Base-by-base conservation (phyloP, 2,329 filamentous ascomycete species). In the Graphilbum ipis-grandicollis region DNA sequence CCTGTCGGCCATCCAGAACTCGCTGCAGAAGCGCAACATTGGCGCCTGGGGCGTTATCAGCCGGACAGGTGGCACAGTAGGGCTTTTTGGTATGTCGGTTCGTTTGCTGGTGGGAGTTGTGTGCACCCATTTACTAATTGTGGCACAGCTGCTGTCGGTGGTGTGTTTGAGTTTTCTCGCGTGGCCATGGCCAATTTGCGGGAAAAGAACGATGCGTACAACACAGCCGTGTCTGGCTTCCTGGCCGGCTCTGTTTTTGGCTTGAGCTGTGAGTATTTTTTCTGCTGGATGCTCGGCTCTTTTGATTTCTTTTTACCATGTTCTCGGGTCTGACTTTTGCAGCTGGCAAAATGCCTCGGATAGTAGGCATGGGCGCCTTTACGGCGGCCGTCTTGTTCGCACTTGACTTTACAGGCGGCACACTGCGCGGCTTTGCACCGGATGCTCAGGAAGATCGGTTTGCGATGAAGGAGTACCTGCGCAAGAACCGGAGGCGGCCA, bases 171-270 rank as follows among this genome's bases (percentile, higher is more conserved):
- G 49, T 93, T 94, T 63, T 68, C 76, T 48, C 76, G 71, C 48
- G 70, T 68, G 48, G 79, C 82, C 35, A 68, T 79, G 33, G 82
- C 83, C 56, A 94, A 94, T 61, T 63, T 94, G 46, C 77, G 85
- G 50, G 68, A 85, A 58, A 84, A 79, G 62, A 73, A 93, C 41
- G 86, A 93, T 54, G 63, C 66, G 46, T 78, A 70, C 60, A 90
- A 86, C 56, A 63, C 75, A 39, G 70, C 73, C 30, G 63, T 85
- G 43, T 84, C 76, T 46, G 83, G 84, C 38, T 84, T 90, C 57
- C 62, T 80, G 35, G 75, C 70, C 35, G 86, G 86, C 45, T 64
- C 74, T 31, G 64, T 83, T 37, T 51, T 86, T 33, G 86, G 84
- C 38, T 54, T 92, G 40, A 65, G 66, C 49, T 69, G 85, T 93